Conservation (phyloP, 106 monocot genomes). For the Dioscorea dumetorum region DNA sequence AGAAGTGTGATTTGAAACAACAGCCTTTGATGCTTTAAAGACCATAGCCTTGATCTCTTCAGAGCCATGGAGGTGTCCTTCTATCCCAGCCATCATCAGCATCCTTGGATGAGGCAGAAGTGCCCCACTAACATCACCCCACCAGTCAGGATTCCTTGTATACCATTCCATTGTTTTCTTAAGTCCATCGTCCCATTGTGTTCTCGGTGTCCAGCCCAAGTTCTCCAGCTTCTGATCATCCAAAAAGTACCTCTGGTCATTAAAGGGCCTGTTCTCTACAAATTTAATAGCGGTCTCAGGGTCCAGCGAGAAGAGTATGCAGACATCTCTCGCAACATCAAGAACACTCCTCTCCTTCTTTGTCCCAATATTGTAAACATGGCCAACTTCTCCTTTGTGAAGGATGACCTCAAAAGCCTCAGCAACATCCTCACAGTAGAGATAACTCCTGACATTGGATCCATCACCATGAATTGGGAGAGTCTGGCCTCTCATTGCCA, state of each 20-base stretch:
- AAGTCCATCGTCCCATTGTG: conserved; percentile 49
- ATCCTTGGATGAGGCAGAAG: conserved; percentile 53
- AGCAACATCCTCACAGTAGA: conserved; percentile 14
- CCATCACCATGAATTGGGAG: conserved; percentile 14
- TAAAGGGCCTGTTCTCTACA: conserved; percentile 57
- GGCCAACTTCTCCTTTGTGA: conserved; percentile 14
- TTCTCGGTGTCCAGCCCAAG: conserved; percentile 44
- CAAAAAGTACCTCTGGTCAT: conserved; percentile 52
- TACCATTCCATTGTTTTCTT: conserved; percentile 61
- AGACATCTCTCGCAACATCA: conserved; percentile 28
- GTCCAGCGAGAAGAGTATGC: conserved; percentile 16
- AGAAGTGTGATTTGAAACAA: background rate
- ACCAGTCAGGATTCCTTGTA: conserved; percentile 39
- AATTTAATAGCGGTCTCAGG: conserved; percentile 14
- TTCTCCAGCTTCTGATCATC: conserved; percentile 57
- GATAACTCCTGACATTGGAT: conserved; percentile 10
- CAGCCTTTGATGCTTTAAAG: conserved; percentile 1
- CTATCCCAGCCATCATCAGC: conserved; percentile 40
- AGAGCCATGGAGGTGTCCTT: conserved; percentile 13
- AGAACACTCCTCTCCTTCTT: conserved; percentile 26
- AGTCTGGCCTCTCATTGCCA: conserved; percentile 8
- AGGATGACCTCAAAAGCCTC: conserved; percentile 15
- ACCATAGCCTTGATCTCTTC: conserved; percentile 17
- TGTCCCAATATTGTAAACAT: conserved; percentile 16
- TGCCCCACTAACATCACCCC: conserved; percentile 43